Evolutionary conservation across 495 filamentous ascomycete species (phyloP).

Genomic region (Aspergillus conjunctus): DNA sequence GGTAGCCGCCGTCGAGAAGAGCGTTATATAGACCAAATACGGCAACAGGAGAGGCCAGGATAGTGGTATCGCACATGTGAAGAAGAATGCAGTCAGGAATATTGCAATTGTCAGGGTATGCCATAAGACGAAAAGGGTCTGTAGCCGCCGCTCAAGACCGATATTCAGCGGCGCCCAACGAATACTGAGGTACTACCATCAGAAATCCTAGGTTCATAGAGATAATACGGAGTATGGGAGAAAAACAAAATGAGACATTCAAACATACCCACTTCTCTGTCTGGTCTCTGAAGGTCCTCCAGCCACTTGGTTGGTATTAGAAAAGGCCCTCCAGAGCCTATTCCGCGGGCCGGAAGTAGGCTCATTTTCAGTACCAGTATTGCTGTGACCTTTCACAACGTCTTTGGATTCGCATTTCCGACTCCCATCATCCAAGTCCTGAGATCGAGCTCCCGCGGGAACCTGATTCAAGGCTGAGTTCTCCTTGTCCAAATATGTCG

Average conservation of each 20-base stretch:
- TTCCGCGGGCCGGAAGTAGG: not conserved
- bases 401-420: not conserved
- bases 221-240: not conserved
- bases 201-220: conserved; percentile 1
- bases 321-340: not conserved
- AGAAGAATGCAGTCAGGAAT: conserved; percentile 81
- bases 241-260: not conserved
- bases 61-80: conserved; percentile 85
- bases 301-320: not conserved
- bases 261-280: conserved; percentile 18
- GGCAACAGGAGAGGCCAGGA: conserved; percentile 91
- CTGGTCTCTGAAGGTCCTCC: conserved; percentile 1
- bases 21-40: conserved; percentile 78
- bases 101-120: conserved; percentile 82
- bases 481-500: conserved; percentile 10
- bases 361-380: not conserved
- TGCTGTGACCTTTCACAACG: not conserved
- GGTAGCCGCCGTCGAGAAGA: conserved; percentile 73
- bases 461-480: conserved; percentile 5
- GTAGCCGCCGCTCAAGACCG: conserved; percentile 79
- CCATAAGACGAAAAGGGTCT: conserved; percentile 81
- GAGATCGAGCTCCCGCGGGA: not conserved
- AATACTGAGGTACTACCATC: conserved; percentile 49
- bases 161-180: conserved; percentile 87
- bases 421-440: not conserved